These are phyloP conservation scores for Colletotrichum liriopes DNA, from an alignment of 2,329 filamentous ascomycete species.

Conservation along the genomic window DNA sequence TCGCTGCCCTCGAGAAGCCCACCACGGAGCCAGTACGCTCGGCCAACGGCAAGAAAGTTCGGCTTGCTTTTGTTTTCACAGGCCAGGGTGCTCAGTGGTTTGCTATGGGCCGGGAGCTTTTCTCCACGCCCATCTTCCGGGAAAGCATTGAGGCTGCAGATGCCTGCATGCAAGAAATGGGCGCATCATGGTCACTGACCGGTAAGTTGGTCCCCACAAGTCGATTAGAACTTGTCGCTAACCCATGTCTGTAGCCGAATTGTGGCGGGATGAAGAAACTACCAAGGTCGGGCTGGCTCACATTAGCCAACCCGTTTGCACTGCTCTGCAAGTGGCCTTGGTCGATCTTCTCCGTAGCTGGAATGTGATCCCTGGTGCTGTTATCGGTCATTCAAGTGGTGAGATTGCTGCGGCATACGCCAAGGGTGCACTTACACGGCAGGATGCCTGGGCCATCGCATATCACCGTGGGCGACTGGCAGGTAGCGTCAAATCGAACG, in stretches of 20 bases:
- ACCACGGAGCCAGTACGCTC: not conserved
- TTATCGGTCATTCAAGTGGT: constrained; percentile 56
- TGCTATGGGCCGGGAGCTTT: constrained; percentile 34
- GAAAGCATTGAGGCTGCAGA: not conserved
- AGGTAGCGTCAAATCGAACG: not conserved
- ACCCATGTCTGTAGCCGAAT: not conserved
- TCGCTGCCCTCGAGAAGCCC: not conserved
- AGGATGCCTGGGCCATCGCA: constrained; percentile 55
- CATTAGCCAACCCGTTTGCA: constrained; percentile 57
- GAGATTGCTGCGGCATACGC: constrained; percentile 49
- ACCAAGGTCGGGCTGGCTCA: constrained; percentile 1
- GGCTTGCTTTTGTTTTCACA: constrained; percentile 36
- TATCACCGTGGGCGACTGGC: constrained; percentile 44
- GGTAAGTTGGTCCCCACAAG: too few species aligned
- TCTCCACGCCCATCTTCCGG: not conserved
- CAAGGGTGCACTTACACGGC: not conserved
- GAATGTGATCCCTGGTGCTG: constrained; percentile 47
- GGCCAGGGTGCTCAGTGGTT: constrained; percentile 43
- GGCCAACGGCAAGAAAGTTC: not conserved
- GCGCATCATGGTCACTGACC: not conserved
- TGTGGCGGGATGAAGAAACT: constrained; percentile 42
- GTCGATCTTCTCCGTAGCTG: constrained; percentile 52
- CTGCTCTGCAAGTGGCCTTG: constrained; percentile 59
- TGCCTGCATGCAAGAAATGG: not conserved
- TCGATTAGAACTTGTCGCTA: too few species aligned